Percentiles rank a stretch among this genome's conserved stretches.
These are phyloP conservation scores for Fusarium xylarioides DNA, from an alignment of 2,329 filamentous ascomycete genomes.

Conservation along the genomic window DNA sequence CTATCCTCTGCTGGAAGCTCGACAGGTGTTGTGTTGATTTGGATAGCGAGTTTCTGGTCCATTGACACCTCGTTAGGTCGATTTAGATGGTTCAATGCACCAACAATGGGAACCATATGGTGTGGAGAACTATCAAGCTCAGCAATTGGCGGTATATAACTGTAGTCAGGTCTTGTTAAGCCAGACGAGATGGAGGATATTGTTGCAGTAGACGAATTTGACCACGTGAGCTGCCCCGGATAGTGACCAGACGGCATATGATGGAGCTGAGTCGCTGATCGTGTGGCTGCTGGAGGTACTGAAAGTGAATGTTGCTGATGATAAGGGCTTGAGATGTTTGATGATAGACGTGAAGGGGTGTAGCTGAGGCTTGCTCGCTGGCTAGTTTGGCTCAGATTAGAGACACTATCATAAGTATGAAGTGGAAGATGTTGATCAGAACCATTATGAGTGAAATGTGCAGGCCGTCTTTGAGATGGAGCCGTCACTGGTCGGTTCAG, in stretches of 20 bases:
- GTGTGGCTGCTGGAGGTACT: background rate
- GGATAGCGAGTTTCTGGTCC: background rate
- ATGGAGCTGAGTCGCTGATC: background rate
- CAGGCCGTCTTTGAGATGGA: background rate
- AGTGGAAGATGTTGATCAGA: background rate
- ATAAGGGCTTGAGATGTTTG: background rate
- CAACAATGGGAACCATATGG: conserved; percentile 7
- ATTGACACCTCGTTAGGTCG: background rate
- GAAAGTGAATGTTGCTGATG: background rate
- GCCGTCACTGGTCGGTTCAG: background rate
- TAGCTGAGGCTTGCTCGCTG: background rate
- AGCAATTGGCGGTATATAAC: background rate
- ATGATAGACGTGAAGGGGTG: background rate
- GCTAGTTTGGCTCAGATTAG: background rate
- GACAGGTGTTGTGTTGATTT: conserved; percentile 15
- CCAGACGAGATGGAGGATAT: background rate
- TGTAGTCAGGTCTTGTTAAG: background rate
- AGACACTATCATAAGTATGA: background rate
- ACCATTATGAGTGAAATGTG: background rate
- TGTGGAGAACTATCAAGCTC: conserved; percentile 18
- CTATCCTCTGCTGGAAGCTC: conserved; percentile 9
- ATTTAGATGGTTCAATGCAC: background rate
- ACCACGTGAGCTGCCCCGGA: conserved; percentile 15
- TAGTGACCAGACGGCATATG: background rate
- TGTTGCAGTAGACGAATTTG: conserved; percentile 15